Base-by-base conservation (phyloP, 495 filamentous ascomycete genomes). In the Aspergillus ostianus region DNA sequence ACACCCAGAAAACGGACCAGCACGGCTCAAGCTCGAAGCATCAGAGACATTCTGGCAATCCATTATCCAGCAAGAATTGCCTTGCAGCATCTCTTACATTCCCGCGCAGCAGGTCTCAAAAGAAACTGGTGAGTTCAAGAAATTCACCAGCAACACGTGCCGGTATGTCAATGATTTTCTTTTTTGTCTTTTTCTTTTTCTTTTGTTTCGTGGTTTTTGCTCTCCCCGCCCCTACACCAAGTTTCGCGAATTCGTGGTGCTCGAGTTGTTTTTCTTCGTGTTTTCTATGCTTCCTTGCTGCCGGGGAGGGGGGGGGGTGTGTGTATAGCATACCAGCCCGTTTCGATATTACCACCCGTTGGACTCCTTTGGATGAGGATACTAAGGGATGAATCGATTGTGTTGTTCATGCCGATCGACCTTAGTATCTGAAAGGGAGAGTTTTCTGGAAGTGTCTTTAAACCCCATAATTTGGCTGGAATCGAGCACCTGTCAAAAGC, bases 61-160 rank as follows among this genome's bases (percentile, higher is more conserved):
- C n/a, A n/a, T n/a, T n/a, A n/a, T n/a, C n/a, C 50, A 51, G 55
- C 59, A 50, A 53, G 36, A 56, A 57, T 62, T 64, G 61, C 65
- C 65, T 67, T 67, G 65, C 65, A 64, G 61, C 53, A 58, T 63
- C 54, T 63, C 57, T 63, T 61, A 61, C 60, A 60, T 63, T 62
- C 59, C 57, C 60, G 59, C 63, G 59, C 64, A 60, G 60, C 59
- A 64, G 60, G 64, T 63, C 55, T 63, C 60, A 61, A 57, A 51
- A 53, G 59, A 62, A 60, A 57, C 54, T 57, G 53, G 51, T 64
- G 51, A 59, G 57, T 53, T 13, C 20, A 36, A 26, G 49, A 63
- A 32, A 32, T 51, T 47, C 53, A 21, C 21, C 52, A 59, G 61
- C 32, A 44, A 63, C 64, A 67, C 64, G 64, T 67, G 64, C 55